Evolutionary conservation across 2,329 filamentous ascomycete species (phyloP).

Genomic region (Penicillium sp.): DNA sequence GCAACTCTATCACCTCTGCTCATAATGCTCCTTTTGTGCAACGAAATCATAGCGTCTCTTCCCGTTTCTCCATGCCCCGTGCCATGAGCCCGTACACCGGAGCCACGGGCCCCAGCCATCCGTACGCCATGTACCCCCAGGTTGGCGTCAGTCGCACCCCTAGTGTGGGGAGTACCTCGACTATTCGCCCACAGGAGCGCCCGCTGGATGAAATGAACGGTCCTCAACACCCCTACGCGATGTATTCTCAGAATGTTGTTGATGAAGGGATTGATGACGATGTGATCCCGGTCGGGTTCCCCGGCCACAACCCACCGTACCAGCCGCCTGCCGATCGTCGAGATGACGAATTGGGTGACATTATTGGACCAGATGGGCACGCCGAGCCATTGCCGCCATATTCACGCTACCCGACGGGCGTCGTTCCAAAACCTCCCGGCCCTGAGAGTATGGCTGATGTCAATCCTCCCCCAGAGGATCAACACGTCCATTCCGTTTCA

Average conservation of each 20-base stretch:
- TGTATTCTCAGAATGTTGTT: constrained; percentile 79
- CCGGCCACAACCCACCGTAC: constrained; percentile 64
- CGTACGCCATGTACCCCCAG: constrained; percentile 82
- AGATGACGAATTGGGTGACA: constrained; percentile 80
- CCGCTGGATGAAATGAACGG: constrained; percentile 61
- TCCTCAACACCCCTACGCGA: constrained; percentile 79
- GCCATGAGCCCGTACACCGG: constrained; percentile 66
- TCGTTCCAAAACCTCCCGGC: constrained; percentile 56
- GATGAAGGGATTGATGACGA: constrained; percentile 53
- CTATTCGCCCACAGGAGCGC: constrained; percentile 57
- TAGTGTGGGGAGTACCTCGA: constrained; percentile 71
- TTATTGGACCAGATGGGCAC: constrained; percentile 84
- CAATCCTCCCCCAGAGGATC: constrained; percentile 51
- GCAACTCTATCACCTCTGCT: constrained; percentile 33
- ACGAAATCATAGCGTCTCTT: constrained; percentile 46
- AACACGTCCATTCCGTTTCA: constrained; percentile 43
- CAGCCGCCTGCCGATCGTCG: constrained; percentile 63
- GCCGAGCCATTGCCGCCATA: constrained; percentile 91
- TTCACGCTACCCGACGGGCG: constrained; percentile 79
- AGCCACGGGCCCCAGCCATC: constrained; percentile 72
- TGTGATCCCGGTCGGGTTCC: constrained; percentile 70
- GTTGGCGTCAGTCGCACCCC: constrained; percentile 56
- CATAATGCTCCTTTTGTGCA: constrained; percentile 34
- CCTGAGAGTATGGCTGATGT: constrained; percentile 24
- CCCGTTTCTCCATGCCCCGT: constrained; percentile 46